A percentile compares a stretch with the other conserved stretches of the same genome.
These are phyloP conservation scores for Apodospora peruviana DNA, from an alignment of 495 filamentous ascomycete species.

Conservation along the genomic window DNA sequence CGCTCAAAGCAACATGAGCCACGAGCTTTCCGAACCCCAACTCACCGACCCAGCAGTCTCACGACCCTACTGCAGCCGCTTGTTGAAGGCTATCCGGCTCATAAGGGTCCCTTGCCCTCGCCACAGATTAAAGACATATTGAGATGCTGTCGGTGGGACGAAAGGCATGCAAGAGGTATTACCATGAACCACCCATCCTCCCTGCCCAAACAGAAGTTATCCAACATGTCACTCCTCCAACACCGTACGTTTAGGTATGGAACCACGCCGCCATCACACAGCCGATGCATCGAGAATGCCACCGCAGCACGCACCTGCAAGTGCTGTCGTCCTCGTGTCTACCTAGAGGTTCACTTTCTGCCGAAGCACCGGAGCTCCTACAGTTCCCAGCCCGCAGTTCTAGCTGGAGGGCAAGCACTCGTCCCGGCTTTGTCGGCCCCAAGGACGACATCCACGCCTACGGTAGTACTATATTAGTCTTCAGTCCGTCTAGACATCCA, in stretches of 20 bases:
- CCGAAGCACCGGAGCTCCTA: neutral
- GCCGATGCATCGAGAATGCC: neutral
- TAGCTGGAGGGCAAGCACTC: too few relatives aligned
- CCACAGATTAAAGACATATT: conserved; percentile 15
- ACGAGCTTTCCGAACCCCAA: neutral
- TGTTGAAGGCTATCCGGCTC: conserved; percentile 13
- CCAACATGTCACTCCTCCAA: neutral
- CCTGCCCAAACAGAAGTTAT: conserved; percentile 1
- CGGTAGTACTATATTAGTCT: too few relatives aligned
- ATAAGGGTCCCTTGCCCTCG: neutral
- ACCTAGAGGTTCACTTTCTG: neutral
- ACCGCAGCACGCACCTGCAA: neutral
- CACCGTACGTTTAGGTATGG: neutral
- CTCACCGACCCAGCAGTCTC: conserved; percentile 6
- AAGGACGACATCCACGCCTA: too few relatives aligned
- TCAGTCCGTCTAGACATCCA: too few relatives aligned
- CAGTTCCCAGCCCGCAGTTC: neutral
- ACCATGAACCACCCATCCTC: neutral
- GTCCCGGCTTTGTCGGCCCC: too few relatives aligned
- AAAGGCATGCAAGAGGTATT: conserved; percentile 8
- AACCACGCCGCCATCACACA: neutral
- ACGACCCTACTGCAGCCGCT: neutral
- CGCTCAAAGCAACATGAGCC: neutral
- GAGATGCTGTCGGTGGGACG: conserved; percentile 9
- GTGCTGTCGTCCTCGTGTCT: neutral